Evolutionary conservation across 768 basidiomycete genomes (phyloP).

Genomic region (Lentinus brumalis): DNA sequence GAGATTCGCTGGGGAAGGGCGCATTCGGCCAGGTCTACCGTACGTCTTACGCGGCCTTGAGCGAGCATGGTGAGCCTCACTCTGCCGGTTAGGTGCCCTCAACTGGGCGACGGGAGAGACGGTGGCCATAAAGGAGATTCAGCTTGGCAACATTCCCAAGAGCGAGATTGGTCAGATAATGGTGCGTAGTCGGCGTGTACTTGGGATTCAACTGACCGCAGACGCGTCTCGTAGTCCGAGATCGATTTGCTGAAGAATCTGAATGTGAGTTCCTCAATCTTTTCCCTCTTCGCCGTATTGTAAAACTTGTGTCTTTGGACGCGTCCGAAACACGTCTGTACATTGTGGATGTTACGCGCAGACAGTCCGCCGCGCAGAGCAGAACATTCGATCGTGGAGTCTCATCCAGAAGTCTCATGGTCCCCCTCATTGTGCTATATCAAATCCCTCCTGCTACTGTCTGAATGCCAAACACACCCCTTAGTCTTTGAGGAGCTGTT

Average conservation of each 20-base stretch:
- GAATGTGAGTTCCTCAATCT: slow-evolving; percentile 56
- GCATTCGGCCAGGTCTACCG: slow-evolving; percentile 98
- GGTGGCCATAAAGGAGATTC: slow-evolving; percentile 98
- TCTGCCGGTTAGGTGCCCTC: slow-evolving; percentile 60
- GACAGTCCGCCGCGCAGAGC: too few relatives aligned
- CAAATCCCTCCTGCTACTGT: too few relatives aligned
- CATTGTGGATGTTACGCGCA: too few relatives aligned
- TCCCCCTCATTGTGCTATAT: too few relatives aligned
- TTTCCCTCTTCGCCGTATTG: background rate
- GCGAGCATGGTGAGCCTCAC: background rate
- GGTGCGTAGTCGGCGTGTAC: slow-evolving; percentile 48
- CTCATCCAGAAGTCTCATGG: too few relatives aligned
- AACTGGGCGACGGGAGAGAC: slow-evolving; percentile 98
- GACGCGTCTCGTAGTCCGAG: slow-evolving; percentile 65
- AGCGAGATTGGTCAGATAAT: slow-evolving; percentile 96
- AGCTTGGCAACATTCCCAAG: slow-evolving; percentile 90
- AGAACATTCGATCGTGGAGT: too few relatives aligned
- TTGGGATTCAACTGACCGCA: background rate
- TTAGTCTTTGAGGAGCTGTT: too few relatives aligned
- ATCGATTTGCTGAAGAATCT: slow-evolving; percentile 97
- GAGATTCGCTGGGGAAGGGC: slow-evolving; percentile 94
- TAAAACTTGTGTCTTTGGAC: background rate
- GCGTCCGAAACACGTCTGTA: background rate
- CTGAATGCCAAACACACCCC: too few relatives aligned
- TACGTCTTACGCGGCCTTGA: slow-evolving; percentile 42